phyloP scores from a whole-genome alignment of 2,329 filamentous ascomycete genomes.

The Alternaria panax region DNA sequence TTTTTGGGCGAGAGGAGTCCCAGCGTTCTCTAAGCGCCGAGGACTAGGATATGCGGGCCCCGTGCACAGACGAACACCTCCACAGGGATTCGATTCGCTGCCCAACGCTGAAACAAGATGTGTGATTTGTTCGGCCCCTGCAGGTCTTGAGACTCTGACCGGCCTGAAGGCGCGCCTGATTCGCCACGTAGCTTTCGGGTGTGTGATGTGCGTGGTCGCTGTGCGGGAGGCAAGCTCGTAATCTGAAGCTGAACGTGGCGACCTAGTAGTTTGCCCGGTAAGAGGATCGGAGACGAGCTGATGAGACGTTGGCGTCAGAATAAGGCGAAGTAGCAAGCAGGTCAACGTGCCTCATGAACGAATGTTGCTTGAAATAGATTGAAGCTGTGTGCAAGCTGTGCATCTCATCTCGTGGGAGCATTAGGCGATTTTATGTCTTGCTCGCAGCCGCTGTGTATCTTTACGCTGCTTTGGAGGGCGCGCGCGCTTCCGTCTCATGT shows the following conservation, averaged over 20 bases:
- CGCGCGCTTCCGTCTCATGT: constrained; percentile 49
- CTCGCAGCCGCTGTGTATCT: constrained; percentile 45
- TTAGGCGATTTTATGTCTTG: constrained; percentile 44
- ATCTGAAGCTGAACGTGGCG: constrained; percentile 34
- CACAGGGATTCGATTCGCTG: constrained; percentile 28
- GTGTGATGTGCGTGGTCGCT: constrained; percentile 36
- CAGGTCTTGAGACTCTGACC: constrained; percentile 35
- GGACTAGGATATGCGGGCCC: constrained; percentile 23
- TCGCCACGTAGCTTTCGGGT: constrained; percentile 29
- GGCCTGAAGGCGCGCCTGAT: constrained; percentile 31
- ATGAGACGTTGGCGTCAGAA: constrained; percentile 33
- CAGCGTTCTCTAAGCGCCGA: constrained; percentile 44
- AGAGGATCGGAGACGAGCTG: constrained; percentile 39
- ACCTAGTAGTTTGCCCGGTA: constrained; percentile 29
- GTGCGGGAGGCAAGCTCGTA: constrained; percentile 35
- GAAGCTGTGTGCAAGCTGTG: constrained; percentile 30
- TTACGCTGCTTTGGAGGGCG: constrained; percentile 37
- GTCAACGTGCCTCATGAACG: constrained; percentile 17
- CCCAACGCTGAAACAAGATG: constrained; percentile 39
- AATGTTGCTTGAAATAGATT: constrained; percentile 33
- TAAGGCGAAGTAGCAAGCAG: constrained; percentile 21
- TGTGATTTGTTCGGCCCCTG: constrained; percentile 50
- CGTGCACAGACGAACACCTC: constrained; percentile 29
- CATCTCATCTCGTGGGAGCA: constrained; percentile 37
- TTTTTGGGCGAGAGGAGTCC: constrained; percentile 37